phyloP scores from a whole-genome alignment of 2,329 filamentous ascomycete species.

The Penicillium sp. region DNA sequence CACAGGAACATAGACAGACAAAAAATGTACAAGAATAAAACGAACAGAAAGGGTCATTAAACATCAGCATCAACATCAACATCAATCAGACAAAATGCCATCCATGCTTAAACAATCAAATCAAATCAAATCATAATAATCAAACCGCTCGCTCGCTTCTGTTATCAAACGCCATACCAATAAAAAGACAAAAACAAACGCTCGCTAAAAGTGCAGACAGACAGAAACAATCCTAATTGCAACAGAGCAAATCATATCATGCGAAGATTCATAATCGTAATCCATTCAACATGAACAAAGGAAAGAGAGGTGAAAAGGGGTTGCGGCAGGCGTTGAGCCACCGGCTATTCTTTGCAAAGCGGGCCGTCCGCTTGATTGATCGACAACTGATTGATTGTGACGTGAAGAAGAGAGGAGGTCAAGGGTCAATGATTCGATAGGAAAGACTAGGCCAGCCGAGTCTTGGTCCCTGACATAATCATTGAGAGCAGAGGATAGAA shows the following conservation, averaged over 20 bases:
- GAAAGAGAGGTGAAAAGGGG: slow-evolving; percentile 3
- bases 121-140: not conserved
- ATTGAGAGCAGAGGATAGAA: not conserved
- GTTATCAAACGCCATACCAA: not conserved
- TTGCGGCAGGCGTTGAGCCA: slow-evolving; percentile 17
- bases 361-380: slow-evolving; percentile 8
- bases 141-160: not conserved
- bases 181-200: not conserved
- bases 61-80: no score
- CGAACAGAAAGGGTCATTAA: no score
- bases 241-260: slow-evolving; percentile 7
- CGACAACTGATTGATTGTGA: not conserved
- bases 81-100: not conserved
- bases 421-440: slow-evolving; percentile 1
- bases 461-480: not conserved
- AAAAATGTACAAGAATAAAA: not conserved
- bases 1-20: not conserved
- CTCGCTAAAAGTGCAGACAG: slow-evolving; percentile 13
- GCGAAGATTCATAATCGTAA: slow-evolving; percentile 10
- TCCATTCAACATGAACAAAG: slow-evolving; percentile 18
- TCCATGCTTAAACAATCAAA: not conserved
- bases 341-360: slow-evolving; percentile 13
- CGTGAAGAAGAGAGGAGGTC: not conserved
- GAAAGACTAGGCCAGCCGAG: slow-evolving; percentile 15
- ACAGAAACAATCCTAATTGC: slow-evolving; percentile 1